Evolutionary conservation across 495 filamentous ascomycete genomes (phyloP).

Genomic region (Neurospora sp.): DNA sequence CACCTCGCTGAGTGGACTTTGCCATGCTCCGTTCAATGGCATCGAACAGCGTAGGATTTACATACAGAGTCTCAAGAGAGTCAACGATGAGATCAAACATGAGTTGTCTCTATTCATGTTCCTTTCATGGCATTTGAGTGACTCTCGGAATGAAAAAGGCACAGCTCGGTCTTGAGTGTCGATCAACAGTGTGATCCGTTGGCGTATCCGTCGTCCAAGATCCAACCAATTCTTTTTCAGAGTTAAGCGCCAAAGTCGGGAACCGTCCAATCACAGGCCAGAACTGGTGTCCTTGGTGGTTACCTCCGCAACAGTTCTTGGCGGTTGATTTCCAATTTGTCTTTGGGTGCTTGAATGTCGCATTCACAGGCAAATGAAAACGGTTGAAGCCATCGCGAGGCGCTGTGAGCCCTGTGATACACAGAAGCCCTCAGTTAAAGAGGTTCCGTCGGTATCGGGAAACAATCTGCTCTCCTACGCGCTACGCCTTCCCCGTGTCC

Average conservation of each 20-base stretch:
- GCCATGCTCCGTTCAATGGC: neutral
- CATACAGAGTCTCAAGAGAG: neutral
- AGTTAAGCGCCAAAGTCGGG: conserved; percentile 10
- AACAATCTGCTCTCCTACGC: neutral
- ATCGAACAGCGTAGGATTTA: neutral
- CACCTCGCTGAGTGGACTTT: neutral
- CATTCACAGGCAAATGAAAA: neutral
- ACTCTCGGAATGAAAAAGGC: neutral
- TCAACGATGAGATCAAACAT: neutral
- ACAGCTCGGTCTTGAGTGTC: neutral
- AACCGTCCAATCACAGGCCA: neutral
- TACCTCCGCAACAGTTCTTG: neutral
- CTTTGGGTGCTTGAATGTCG: neutral
- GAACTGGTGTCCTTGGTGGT: neutral
- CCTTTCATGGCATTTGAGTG: neutral
- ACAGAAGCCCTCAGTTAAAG: neutral
- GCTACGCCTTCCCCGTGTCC: neutral
- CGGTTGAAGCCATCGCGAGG: neutral
- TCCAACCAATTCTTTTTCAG: conserved; percentile 10
- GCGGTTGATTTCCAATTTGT: neutral
- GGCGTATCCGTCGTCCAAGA: neutral
- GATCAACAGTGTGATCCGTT: neutral
- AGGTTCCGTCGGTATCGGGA: neutral
- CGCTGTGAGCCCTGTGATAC: neutral
- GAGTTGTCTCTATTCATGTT: neutral